Evolutionary conservation across 768 basidiomycete genomes (phyloP), one percentile per base, ranked within the genome.

Genomic region (Clitopilus hobsonii): DNA sequence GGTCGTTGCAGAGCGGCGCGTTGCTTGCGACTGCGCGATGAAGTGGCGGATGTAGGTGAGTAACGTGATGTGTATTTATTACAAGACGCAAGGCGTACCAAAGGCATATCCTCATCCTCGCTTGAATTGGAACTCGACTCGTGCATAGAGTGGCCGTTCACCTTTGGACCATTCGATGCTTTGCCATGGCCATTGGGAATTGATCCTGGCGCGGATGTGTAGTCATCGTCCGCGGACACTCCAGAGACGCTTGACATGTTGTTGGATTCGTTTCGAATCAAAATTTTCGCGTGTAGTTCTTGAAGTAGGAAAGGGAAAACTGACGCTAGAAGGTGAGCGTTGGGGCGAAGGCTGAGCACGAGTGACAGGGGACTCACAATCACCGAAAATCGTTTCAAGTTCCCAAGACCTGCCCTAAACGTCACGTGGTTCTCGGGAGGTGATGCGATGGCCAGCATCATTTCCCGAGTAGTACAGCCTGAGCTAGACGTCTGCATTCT

Each of bases 71-170:
- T 47, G 25, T 52, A 50, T 29, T 32, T 56, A 58, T 41, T 32
- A 45, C 54, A 62, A 48, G 26, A 25, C 47, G 11, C 25, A 55
- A 58, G 45, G 74, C 81, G 60, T 68, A 91, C 90, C 67, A 89
- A 74, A 45, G 88, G 88, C 69, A 83, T 69, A 61, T 89, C 86
- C 47, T 86, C 84, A 51, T 83, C 86, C 56, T 88, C 87, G 58
- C 85, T 88, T 79, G 85, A 80, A 23, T 77, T 73, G 51, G 64
- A 72, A 54, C 74, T 70, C 54, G 73, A 70, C 22, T 68, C 69
- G 23, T 73, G 72, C 55, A 55, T 56, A 63, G 70, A 67, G 57
- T 71, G 70, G 63, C 74, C 75, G 49, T 74, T 73, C 60, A 83
- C 81, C 56, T 73, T 71, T 58, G 78, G 78, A 58, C 67, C 67